Base-by-base conservation (phyloP, 2,329 filamentous ascomycete species). In the Xylariaceae sp. region DNA sequence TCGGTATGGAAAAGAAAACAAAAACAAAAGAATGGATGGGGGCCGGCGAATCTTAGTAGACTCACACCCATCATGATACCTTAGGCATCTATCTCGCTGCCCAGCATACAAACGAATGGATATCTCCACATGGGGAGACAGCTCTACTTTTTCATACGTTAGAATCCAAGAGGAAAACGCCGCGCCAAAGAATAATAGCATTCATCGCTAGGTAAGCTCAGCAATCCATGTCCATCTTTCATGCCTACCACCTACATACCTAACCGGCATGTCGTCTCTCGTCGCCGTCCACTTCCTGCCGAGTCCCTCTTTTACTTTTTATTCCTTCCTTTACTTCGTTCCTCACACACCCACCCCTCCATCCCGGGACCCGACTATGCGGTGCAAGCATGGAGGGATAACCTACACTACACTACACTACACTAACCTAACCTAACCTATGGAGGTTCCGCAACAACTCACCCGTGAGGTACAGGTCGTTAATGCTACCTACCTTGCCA, bases 331-430 rank as follows among this genome's bases (percentile, higher is more conserved):
- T 1, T 19, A 1, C 6, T 35, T n/a, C 44, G 3, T 19, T 45
- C 30, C 52, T 55, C 41, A 42, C 32, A 47, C 19, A 43, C 45
- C 53, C 3, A 29, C 31, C 8, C n/a, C 19, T 39, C 19, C 31
- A 43, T 35, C 42, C 35, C 41, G 11, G 39, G 48, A 53, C 47
- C 53, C 58, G 51, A 54, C 44, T 52, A 45, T 31, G 50, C 56
- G 52, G 53, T 56, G 54, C 54, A 55, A 50, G 51, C 32, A 32
- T 48, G 35, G 39, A 32, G 19, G 19, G 1, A 19, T 1, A 19
- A 19, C 1, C 19, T 19, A 19, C 19, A 19, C 19, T 19, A 19
- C 19, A 19, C 19, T 19, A 19, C 19, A 19, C 19, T 19, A 19
- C 19, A 19, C 19, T 19, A 19, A 41, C 35, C 29, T 41, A 34